These are phyloP conservation scores for Paragyromitra xinjiangensis DNA, from an alignment of 495 filamentous ascomycete genomes.

Conservation along the genomic window DNA sequence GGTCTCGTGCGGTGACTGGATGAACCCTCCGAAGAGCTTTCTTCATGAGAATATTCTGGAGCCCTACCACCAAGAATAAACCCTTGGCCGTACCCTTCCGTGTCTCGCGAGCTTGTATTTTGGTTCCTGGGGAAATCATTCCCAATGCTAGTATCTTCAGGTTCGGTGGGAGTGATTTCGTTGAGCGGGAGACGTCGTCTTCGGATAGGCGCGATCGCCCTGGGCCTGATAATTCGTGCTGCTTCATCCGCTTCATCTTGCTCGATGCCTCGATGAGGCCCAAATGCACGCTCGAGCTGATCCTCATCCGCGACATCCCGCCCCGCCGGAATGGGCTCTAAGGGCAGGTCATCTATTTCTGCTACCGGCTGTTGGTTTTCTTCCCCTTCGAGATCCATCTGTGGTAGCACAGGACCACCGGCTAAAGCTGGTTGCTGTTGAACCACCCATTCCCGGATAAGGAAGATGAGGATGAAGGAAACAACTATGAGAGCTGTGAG, in stretches of 20 bases:
- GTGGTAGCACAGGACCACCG: slow-evolving; percentile 56
- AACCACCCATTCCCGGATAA: slow-evolving; percentile 97
- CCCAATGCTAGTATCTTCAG: slow-evolving; percentile 8
- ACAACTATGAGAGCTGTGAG: slow-evolving; percentile 90
- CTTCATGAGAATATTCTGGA: slow-evolving; percentile 22
- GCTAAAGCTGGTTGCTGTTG: slow-evolving; percentile 87
- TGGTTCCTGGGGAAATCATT: slow-evolving; percentile 9
- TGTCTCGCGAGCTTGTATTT: not conserved
- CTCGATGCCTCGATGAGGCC: slow-evolving; percentile 31
- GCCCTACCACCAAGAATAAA: slow-evolving; percentile 33
- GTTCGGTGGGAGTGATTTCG: slow-evolving; percentile 5
- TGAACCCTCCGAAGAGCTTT: slow-evolving; percentile 27
- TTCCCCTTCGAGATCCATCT: slow-evolving; percentile 60
- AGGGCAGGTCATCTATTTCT: slow-evolving; percentile 44
- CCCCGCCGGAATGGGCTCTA: slow-evolving; percentile 21
- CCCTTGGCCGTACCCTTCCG: slow-evolving; percentile 32
- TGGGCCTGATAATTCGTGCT: slow-evolving; percentile 20
- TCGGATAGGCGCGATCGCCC: slow-evolving; percentile 34
- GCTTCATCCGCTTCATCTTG: slow-evolving; percentile 34
- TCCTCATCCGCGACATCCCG: slow-evolving; percentile 33
- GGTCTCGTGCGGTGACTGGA: slow-evolving; percentile 45
- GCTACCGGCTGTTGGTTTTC: slow-evolving; percentile 47
- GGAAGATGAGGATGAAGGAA: slow-evolving; percentile 91
- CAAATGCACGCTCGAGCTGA: slow-evolving; percentile 29
- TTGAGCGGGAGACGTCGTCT: slow-evolving; percentile 35